A percentile compares a stretch with the other conserved stretches of the same genome.
phyloP scores from a whole-genome alignment of 192 early-diverging fungal species.

The Funneliformis mosseae region DNA sequence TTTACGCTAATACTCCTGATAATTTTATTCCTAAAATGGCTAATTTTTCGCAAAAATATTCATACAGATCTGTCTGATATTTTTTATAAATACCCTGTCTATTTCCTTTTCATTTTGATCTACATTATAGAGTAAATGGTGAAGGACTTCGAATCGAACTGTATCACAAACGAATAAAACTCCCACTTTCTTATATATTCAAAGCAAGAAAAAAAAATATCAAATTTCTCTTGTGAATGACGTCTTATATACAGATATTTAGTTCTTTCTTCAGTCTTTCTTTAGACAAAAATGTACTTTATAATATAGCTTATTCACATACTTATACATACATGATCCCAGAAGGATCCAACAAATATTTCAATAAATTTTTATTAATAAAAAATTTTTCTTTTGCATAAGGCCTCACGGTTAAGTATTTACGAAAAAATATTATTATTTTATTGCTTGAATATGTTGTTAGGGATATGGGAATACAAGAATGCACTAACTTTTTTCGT shows the following conservation, averaged over 20 bases:
- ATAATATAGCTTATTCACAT: too few species aligned
- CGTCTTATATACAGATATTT: conserved; percentile 10
- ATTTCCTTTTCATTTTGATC: background rate
- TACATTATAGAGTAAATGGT: background rate
- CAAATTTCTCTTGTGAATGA: conserved; percentile 7
- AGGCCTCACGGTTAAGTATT: background rate
- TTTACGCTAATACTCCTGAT: too few species aligned
- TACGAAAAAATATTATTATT: conserved; percentile 18
- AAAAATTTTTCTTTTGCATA: background rate
- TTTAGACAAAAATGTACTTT: background rate
- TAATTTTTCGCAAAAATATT: too few species aligned
- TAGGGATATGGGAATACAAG: background rate
- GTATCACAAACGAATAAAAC: background rate
- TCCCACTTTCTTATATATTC: conserved; percentile 9
- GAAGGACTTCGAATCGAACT: background rate
- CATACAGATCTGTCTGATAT: too few species aligned
- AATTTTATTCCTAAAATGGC: too few species aligned
- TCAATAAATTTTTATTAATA: too few species aligned
- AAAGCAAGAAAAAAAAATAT: conserved; percentile 7
- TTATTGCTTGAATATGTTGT: background rate
- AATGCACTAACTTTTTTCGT: too few species aligned
- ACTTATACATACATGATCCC: too few species aligned
- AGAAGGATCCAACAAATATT: too few species aligned
- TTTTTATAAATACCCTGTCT: conserved; percentile 10
- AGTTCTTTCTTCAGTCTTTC: conserved; percentile 6